Percentiles rank a stretch among this genome's conserved stretches.
phyloP scores from a whole-genome alignment of 176 grass and related monocot species.

The Hsuehochloa calcarea region DNA sequence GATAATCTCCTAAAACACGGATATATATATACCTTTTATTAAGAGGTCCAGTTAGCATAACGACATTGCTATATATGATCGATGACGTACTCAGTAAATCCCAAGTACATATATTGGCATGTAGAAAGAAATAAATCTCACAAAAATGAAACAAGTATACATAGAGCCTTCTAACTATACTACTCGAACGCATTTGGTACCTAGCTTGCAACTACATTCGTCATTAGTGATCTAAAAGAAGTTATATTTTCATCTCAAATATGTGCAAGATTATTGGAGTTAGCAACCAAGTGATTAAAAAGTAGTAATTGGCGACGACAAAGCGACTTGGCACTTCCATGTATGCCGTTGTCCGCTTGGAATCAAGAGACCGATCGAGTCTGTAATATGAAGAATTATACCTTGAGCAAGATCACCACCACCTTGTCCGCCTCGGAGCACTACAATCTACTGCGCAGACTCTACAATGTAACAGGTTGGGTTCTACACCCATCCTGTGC shows the following conservation, averaged over 20 bases:
- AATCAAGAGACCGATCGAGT: background rate
- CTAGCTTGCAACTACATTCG: background rate
- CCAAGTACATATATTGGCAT: too few relatives aligned
- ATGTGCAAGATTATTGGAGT: slow-evolving; percentile 2
- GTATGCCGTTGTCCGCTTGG: too few relatives aligned
- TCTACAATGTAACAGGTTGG: too few relatives aligned
- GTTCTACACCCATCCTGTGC: too few relatives aligned
- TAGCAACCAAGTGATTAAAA: background rate
- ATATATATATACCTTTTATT: too few relatives aligned
- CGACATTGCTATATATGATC: too few relatives aligned
- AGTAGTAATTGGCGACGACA: background rate
- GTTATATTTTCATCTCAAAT: background rate
- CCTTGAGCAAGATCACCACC: slow-evolving; percentile 39
- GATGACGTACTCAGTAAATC: too few relatives aligned
- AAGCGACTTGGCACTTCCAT: background rate
- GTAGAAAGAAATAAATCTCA: too few relatives aligned
- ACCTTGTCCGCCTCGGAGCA: slow-evolving; percentile 37
- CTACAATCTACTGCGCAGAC: too few relatives aligned
- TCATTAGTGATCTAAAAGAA: background rate
- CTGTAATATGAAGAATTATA: slow-evolving; percentile 25
- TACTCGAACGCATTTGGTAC: background rate
- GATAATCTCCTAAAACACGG: too few relatives aligned
- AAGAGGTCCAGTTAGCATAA: too few relatives aligned
- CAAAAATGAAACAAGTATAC: too few relatives aligned
- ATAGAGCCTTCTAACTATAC: background rate